Base-by-base conservation (phyloP, 2,329 filamentous ascomycete species). In the Taxawa tesnikishii region DNA sequence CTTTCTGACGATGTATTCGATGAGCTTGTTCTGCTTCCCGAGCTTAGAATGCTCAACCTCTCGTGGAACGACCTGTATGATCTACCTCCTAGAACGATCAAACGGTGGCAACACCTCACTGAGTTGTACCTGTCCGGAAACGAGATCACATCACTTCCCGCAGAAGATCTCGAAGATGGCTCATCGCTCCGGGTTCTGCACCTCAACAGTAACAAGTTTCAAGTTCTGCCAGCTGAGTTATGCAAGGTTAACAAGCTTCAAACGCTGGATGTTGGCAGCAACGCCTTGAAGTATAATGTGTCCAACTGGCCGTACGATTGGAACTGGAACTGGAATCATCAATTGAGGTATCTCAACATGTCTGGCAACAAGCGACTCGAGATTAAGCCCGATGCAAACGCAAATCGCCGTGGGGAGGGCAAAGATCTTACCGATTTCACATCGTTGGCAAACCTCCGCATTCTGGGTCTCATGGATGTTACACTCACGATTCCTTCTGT, bases 261-360 rank as follows among this genome's bases (percentile, higher is more conserved):
- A 4, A 80, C 94, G 30, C 67, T 98, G 31, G 90, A 98, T 57
- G 92, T 92, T 40, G 88, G 87, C 38, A 94, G 83, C 66, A 98
- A 98, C 51, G 77, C 74, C 14, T 66, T 98, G 36, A 98, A 96
- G 57, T 98, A 98, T 69, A 98, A 98, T 53, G 92, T 98, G 29
- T 90, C 85, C 17, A 98, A 98, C 50, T 94, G 93, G 68, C 90
- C 88, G 0, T 98, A 98, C 52, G 90, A 98, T 53, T 98, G 90
- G 90, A 98, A 98, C 49, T 98, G 90, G 90, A 96, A 96, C 50
- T 83, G 90, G 68, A 98, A 98, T 49, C 83, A 82, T 29, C 92
- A 94, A 47, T 63, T 98, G 43, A 81, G 87, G 41, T 98, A 92
- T 50, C 76, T 98, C 40, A 98, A 96, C 50, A 67, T 98, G 49